These are phyloP conservation scores for Labyrinthula sp. DNA, from an alignment of 352 stramenopile genomes.

Conservation along the genomic window DNA sequence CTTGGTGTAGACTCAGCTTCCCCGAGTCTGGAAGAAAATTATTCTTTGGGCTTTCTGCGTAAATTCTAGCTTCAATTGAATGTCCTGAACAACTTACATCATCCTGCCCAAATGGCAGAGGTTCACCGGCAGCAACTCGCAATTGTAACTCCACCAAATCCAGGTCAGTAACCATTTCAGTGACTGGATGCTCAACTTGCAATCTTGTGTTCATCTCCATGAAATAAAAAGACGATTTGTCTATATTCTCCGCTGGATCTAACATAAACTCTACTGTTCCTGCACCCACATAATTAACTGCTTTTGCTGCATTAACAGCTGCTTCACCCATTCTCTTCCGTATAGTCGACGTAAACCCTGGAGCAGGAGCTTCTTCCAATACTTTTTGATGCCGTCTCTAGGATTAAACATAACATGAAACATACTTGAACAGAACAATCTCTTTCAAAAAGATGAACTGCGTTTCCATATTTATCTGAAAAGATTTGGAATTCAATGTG, in stretches of 20 bases:
- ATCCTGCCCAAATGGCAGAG: constrained; percentile 61
- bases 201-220: constrained; percentile 87
- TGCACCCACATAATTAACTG: constrained; percentile 65
- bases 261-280: constrained; percentile 77
- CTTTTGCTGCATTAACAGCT: constrained; percentile 58
- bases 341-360: constrained; percentile 49
- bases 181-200: constrained; percentile 74
- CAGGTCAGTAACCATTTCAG: constrained; percentile 57
- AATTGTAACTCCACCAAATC: constrained; percentile 72
- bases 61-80: constrained; percentile 73
- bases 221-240: constrained; percentile 56
- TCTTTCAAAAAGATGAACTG: constrained; percentile 58
- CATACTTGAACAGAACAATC: constrained; percentile 36
- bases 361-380: constrained; percentile 66
- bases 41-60: constrained; percentile 65
- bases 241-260: constrained; percentile 37
- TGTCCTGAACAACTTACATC: constrained; percentile 55
- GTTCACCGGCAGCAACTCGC: constrained; percentile 64
- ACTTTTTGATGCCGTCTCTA: constrained; percentile 75
- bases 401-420: too few relatives aligned
- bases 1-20: constrained; percentile 28
- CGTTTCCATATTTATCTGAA: constrained; percentile 61
- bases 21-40: constrained; percentile 69
- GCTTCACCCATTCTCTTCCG: constrained; percentile 62
- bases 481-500: constrained; percentile 79